Base-by-base conservation (phyloP, 495 filamentous ascomycete genomes). In the Niebla homalea region DNA sequence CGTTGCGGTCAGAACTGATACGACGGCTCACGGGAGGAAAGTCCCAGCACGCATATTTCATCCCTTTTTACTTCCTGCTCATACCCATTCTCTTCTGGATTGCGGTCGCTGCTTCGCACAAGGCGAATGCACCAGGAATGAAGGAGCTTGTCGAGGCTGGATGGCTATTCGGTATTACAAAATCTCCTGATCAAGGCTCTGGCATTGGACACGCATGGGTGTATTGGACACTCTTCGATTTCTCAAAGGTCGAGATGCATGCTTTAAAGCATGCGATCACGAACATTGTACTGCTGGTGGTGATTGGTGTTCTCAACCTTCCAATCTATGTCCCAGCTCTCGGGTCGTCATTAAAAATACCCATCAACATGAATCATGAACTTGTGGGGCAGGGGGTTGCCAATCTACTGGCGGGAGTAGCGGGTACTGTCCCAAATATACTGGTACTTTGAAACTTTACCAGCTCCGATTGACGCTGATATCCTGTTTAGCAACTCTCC, bases 301-400 rank as follows among this genome's bases (percentile, higher is more conserved):
- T 47, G 18, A 47, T 47, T 23, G 44, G 44, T 20, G 44, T 47
- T 29, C 44, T 47, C 22, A 47, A 47, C 20, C 44, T 47, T n/a
- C 44, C 44, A 35, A 47, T 47, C 22, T 47, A 47, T 47, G 20
- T 47, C 22, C 44, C 44, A 15, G 44, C 44, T 12, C 11, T 47
- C 12, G 44, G 11, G n/a, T 20, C n/a, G 18, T 12, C 11, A 29
- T 23, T 47, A 26, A 15, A 23, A 26, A 23, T 47, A 47, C 44
- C 44, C 11, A 23, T 47, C 44, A 10, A 35, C 44, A 47, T 47
- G 44, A 47, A 47, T 23, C 44, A 47, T 35, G 44, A 47, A 35
- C 19, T 47, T 10, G 11, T 47, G 22, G 44, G 44, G n/a, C 44
- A 47, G 11, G 44, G 44, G 11, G 20, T 47, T 20, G 11, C 44